Base-by-base conservation (phyloP, 495 filamentous ascomycete genomes). In the Aspergillus taichungensis region DNA sequence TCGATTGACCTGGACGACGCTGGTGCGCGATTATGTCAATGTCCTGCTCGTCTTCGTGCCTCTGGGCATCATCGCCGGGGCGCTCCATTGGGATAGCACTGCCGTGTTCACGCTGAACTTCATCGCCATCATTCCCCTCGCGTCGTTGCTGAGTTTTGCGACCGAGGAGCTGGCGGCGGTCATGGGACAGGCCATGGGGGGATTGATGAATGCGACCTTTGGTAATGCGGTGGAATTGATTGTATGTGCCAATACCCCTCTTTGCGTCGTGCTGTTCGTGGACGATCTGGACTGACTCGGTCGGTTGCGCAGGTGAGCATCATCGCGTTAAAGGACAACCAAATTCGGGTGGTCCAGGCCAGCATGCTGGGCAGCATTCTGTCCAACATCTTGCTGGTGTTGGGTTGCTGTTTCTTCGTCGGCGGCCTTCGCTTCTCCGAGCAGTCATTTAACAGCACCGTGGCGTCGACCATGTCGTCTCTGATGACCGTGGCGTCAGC, bases 161-260 rank as follows among this genome's bases (percentile, higher is more conserved):
- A 98, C 92, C 1, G 92, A 96, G 68, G 88, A 98, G 63, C 74
- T 98, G 47, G 81, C 87, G 6, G 74, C 76, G 8, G 83, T 84
- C 40, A 74, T 96, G 46, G 92, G 92, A 12, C 84, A 96, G 63
- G 91, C 92, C 0, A 60, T 97, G 30, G 92, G 92, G 34, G 92
- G 92, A 1, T 66, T 98, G 53, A 76, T 96, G 59, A 98, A 98
- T 72, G 92, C 92, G 24, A 94, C 87, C 6, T 95, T 95, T 68
- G 92, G 92, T 34, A 98, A 98, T 73, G 92, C 92, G 0, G 91
- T 96, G n/a, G 92, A 98, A 57, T 66, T 97, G 55, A 98, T 98
- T 71, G 92, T 95, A 72, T 57, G 85, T 59, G 6, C 18, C 43
- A 36, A 43, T 29, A 56, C 47, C 39, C 12, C 48, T 41, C 33